Evolutionary conservation across 306 rosid genomes (phyloP).

Genomic region (Argentina anserina): DNA sequence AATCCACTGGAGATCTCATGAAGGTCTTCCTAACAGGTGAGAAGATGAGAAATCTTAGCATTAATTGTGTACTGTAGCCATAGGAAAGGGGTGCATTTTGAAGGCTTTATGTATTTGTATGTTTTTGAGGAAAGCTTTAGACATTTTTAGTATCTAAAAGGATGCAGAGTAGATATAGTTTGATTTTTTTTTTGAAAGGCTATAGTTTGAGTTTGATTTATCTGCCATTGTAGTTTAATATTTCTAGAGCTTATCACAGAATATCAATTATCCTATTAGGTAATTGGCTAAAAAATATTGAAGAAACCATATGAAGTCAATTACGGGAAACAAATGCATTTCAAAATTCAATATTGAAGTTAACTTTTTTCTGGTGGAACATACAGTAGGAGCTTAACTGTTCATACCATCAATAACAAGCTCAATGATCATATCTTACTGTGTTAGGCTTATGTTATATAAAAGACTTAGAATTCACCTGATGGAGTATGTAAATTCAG

Average conservation of each 20-base stretch:
- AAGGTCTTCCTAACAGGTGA: slow-evolving; percentile 95
- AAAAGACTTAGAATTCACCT: not conserved
- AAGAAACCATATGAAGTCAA: not conserved
- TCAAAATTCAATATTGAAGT: not conserved
- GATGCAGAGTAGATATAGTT: not conserved
- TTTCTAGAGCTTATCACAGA: not conserved
- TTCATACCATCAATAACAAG: not conserved
- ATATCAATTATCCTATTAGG: too few relatives aligned
- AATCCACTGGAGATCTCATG: slow-evolving; percentile 92
- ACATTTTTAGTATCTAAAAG: not conserved
- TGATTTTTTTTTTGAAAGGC: not conserved
- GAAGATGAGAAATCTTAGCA: not conserved
- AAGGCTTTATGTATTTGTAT: not conserved
- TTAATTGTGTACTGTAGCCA: too few relatives aligned
- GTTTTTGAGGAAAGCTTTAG: too few relatives aligned
- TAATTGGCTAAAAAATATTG: not conserved
- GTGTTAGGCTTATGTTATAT: not conserved
- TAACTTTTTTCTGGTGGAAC: not conserved
- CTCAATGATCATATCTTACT: not conserved
- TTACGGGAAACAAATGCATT: not conserved
- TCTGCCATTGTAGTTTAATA: too few relatives aligned
- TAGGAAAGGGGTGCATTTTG: not conserved
- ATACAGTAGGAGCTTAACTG: not conserved
- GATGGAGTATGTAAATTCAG: too few relatives aligned
- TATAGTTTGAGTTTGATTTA: too few relatives aligned